A percentile compares a stretch with the other conserved stretches of the same genome.
Conservation (phyloP, 352 stramenopile genomes). For the Globisporangium radiosum region DNA sequence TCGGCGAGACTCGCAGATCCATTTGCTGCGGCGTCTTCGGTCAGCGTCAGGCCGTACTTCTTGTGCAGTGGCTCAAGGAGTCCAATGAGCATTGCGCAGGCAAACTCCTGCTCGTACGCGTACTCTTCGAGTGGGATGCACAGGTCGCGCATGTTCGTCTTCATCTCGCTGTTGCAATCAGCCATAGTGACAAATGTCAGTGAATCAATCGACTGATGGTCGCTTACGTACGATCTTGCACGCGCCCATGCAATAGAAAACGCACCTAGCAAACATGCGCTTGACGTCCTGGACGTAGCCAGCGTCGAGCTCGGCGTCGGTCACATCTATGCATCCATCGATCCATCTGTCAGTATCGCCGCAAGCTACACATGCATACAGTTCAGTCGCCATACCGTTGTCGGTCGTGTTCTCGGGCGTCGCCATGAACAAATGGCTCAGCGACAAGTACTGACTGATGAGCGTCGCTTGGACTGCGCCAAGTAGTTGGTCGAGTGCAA, state of each 20-base stretch:
- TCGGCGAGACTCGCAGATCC: conserved; percentile 1
- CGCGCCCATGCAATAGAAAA: not conserved
- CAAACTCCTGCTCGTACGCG: conserved; percentile 75
- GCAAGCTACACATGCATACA: not conserved
- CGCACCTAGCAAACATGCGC: conserved; percentile 38
- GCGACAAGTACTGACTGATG: conserved; percentile 55
- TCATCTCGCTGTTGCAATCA: conserved; percentile 65
- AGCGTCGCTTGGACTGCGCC: conserved; percentile 63
- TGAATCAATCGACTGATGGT: too few species aligned
- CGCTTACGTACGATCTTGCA: too few species aligned
- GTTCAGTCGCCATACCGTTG: conserved; percentile 20
- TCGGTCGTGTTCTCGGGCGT: conserved; percentile 65
- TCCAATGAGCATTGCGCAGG: conserved; percentile 59
- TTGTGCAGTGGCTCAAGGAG: conserved; percentile 67
- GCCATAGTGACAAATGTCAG: not conserved
- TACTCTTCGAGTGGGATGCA: conserved; percentile 82
- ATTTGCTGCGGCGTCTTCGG: conserved; percentile 3
- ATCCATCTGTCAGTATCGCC: too few species aligned
- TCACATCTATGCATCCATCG: conserved; percentile 8
- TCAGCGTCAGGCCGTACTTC: conserved; percentile 54
- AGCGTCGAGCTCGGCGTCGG: conserved; percentile 54
- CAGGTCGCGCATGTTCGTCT: conserved; percentile 73
- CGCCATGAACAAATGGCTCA: conserved; percentile 74
- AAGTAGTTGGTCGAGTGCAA: conserved; percentile 56
- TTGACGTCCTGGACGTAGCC: conserved; percentile 69